Evolutionary conservation across 805 yeast species (phyloP).

Genomic region (Zygosaccharomyces bisporus): DNA sequence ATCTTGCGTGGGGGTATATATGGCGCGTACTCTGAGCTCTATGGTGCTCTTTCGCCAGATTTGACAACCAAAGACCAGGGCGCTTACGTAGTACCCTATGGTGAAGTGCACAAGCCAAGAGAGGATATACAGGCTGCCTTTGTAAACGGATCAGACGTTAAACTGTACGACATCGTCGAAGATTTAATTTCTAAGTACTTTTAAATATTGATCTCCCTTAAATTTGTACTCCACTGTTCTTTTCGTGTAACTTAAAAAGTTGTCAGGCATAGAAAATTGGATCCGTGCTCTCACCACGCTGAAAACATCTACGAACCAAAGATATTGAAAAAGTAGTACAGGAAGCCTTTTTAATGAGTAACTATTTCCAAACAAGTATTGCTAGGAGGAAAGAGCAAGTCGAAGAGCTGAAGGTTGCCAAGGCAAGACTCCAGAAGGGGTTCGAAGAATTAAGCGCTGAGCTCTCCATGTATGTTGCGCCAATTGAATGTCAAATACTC

Average conservation of each 20-base stretch:
- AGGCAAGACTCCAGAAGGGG: conserved; percentile 7
- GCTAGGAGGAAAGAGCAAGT: conserved; percentile 8
- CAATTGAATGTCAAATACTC: background rate
- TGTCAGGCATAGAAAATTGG: no score
- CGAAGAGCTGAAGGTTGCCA: conserved; percentile 4
- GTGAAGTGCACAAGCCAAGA: conserved; percentile 31
- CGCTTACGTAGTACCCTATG: conserved; percentile 38
- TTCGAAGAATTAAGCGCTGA: conserved; percentile 12
- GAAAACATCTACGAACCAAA: background rate
- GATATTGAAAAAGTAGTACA: background rate
- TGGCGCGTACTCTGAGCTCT: conserved; percentile 41
- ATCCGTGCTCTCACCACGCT: background rate
- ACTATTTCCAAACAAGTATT: background rate
- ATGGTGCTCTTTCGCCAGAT: conserved; percentile 37
- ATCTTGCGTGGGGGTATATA: conserved; percentile 23
- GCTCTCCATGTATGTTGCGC: conserved; percentile 13
- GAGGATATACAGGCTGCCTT: conserved; percentile 27
- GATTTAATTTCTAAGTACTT: conserved; percentile 13
- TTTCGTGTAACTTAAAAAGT: background rate
- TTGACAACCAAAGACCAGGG: conserved; percentile 33
- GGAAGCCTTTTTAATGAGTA: background rate
- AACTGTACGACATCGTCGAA: conserved; percentile 29
- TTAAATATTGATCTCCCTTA: background rate
- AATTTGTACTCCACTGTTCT: background rate
- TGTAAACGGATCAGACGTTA: conserved; percentile 29